Conservation (phyloP, 352 stramenopile genomes). For the Phytophthora lateralis region DNA sequence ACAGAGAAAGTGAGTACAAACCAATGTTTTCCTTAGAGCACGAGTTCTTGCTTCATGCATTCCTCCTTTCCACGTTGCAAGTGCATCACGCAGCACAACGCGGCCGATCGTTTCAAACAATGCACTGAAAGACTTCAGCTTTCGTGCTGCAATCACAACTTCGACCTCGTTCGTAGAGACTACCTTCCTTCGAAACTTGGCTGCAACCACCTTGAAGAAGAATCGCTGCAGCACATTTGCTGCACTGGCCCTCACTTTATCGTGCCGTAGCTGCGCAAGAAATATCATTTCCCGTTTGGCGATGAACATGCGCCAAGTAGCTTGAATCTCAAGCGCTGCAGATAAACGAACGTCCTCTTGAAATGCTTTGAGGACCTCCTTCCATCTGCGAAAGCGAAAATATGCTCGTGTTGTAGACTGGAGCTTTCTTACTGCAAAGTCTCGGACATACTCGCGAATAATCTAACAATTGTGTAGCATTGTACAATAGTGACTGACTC, state of each 20-base stretch:
- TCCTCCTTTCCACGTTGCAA: constrained; percentile 42
- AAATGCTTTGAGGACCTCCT: constrained; percentile 39
- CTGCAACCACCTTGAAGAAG: constrained; percentile 23
- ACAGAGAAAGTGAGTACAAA: neutral
- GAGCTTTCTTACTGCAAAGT: constrained; percentile 50
- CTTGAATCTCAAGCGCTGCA: constrained; percentile 56
- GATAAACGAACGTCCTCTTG: constrained; percentile 43
- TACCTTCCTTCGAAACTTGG: constrained; percentile 8
- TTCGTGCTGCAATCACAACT: neutral
- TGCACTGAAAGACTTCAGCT: constrained; percentile 8
- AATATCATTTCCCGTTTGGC: constrained; percentile 33
- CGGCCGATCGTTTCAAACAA: constrained; percentile 16
- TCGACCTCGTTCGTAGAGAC: constrained; percentile 5
- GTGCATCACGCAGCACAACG: constrained; percentile 21
- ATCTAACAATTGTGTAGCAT: constrained; percentile 34
- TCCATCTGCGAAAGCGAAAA: constrained; percentile 49
- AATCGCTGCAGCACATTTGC: constrained; percentile 37
- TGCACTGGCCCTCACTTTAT: constrained; percentile 30
- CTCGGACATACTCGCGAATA: constrained; percentile 48
- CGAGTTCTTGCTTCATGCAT: constrained; percentile 29
- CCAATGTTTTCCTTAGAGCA: constrained; percentile 24
- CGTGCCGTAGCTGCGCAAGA: constrained; percentile 25
- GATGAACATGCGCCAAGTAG: constrained; percentile 40
- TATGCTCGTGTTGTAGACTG: constrained; percentile 45
- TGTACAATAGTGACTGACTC: too few species aligned